A percentile compares a stretch with the other conserved stretches of the same genome.
Evolutionary conservation across 2,329 filamentous ascomycete genomes (phyloP).

Genomic region (Dothiorella sarmentorum): DNA sequence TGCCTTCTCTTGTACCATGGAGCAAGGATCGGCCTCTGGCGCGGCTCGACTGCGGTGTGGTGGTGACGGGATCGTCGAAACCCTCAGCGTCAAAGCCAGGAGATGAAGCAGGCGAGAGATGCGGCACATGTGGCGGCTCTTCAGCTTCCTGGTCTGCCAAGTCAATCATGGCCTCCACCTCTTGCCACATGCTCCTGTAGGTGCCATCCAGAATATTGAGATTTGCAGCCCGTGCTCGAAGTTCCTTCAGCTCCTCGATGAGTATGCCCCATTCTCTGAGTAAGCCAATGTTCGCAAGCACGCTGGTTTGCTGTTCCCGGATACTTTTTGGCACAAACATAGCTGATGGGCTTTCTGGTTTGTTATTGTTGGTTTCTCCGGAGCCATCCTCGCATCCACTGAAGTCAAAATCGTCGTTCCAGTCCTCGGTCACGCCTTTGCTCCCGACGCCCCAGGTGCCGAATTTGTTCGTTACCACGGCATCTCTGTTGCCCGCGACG

Average conservation of each 20-base stretch:
- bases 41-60: neutral
- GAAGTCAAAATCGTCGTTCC: constrained; percentile 88
- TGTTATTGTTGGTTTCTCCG: constrained; percentile 36
- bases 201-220: constrained; percentile 62
- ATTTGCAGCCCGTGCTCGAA: constrained; percentile 66
- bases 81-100: constrained; percentile 57
- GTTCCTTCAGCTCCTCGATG: constrained; percentile 77
- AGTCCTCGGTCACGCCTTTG: constrained; percentile 79
- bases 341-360: constrained; percentile 40
- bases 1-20: constrained; percentile 1
- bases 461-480: constrained; percentile 64
- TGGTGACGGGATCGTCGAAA: constrained; percentile 47
- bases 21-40: constrained; percentile 2
- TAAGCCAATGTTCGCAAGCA: constrained; percentile 79
- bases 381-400: constrained; percentile 31
- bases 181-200: constrained; percentile 65
- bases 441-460: constrained; percentile 79
- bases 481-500: constrained; percentile 49
- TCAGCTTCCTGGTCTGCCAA: constrained; percentile 68
- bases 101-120: constrained; percentile 53
- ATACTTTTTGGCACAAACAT: constrained; percentile 79
- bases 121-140: constrained; percentile 52
- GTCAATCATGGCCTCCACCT: constrained; percentile 83
- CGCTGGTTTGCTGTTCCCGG: constrained; percentile 75
- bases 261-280: constrained; percentile 76